Conservation (phyloP, 176 grass and related monocot genomes). For the Oryza glaberrima region DNA sequence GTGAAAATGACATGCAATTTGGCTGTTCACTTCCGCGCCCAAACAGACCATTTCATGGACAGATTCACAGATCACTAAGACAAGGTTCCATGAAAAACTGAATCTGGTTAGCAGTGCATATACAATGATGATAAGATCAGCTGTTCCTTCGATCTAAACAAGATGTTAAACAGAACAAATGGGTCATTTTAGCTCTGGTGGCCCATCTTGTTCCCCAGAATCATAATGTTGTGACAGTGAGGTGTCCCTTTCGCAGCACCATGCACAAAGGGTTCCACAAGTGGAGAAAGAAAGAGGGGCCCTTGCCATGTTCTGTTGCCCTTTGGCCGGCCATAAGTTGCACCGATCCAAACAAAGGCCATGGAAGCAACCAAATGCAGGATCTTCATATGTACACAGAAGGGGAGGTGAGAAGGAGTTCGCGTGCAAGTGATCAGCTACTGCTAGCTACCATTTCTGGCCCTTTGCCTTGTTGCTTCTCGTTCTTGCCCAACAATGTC, state of each 20-base stretch:
- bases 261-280: background rate
- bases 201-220: slow-evolving; percentile 1
- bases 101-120: slow-evolving; percentile 1
- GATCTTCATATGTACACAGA: slow-evolving; percentile 52
- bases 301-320: background rate
- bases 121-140: slow-evolving; percentile 12
- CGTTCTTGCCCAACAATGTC: slow-evolving; percentile 68
- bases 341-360: background rate
- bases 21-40: background rate
- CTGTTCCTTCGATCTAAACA: slow-evolving; percentile 17
- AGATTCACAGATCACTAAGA: background rate
- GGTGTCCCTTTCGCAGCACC: background rate
- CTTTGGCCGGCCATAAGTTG: background rate
- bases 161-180: background rate
- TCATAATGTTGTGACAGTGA: background rate
- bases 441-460: slow-evolving; percentile 34
- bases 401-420: background rate
- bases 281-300: background rate
- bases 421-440: slow-evolving; percentile 44
- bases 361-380: slow-evolving; percentile 12
- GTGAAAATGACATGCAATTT: background rate
- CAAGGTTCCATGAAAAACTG: slow-evolving; percentile 23
- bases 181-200: background rate
- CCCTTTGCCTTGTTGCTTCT: slow-evolving; percentile 49
- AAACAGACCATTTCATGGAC: background rate